Evolutionary conservation across 2,329 filamentous ascomycete species (phyloP).

Genomic region (Cercospora brassicicola): DNA sequence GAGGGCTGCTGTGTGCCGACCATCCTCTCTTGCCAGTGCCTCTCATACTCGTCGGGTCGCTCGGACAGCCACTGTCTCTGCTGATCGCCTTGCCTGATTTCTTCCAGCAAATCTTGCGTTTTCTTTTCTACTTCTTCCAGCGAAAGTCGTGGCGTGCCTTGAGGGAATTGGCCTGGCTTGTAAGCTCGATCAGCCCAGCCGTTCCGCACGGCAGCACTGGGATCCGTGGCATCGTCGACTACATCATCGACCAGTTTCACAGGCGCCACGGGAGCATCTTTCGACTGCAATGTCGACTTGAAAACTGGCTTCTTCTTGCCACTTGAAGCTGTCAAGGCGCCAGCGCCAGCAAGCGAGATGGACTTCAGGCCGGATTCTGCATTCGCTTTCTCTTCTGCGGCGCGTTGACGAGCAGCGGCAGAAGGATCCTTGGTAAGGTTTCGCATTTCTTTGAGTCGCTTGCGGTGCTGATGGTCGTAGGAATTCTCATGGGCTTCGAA

Average conservation of each 20-base stretch:
- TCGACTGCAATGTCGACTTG: conserved; percentile 31
- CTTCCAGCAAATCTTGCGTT: neutral
- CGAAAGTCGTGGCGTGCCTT: conserved; percentile 1
- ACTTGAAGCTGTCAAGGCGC: neutral
- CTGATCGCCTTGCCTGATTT: neutral
- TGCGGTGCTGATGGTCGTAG: conserved; percentile 94
- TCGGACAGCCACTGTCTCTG: conserved; percentile 1
- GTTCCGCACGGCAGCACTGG: conserved; percentile 3
- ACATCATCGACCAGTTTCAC: neutral
- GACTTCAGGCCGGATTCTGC: conserved; percentile 62
- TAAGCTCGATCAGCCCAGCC: conserved; percentile 1
- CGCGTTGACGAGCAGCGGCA: conserved; percentile 64
- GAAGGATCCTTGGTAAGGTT: conserved; percentile 73
- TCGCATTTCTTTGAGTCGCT: conserved; percentile 81
- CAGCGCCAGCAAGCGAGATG: conserved; percentile 15
- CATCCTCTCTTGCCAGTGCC: neutral
- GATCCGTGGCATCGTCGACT: neutral
- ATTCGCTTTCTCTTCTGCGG: conserved; percentile 58
- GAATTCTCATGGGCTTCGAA: conserved; percentile 92
- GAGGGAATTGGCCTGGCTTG: neutral
- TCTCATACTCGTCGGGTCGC: neutral
- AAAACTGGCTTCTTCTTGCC: conserved; percentile 37
- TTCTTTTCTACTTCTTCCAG: neutral
- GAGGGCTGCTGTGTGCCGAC: neutral
- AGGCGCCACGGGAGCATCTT: neutral